Evolutionary conservation across 768 basidiomycete genomes (phyloP), one percentile per base, ranked within the genome.

Genomic region (Boletus edulis): DNA sequence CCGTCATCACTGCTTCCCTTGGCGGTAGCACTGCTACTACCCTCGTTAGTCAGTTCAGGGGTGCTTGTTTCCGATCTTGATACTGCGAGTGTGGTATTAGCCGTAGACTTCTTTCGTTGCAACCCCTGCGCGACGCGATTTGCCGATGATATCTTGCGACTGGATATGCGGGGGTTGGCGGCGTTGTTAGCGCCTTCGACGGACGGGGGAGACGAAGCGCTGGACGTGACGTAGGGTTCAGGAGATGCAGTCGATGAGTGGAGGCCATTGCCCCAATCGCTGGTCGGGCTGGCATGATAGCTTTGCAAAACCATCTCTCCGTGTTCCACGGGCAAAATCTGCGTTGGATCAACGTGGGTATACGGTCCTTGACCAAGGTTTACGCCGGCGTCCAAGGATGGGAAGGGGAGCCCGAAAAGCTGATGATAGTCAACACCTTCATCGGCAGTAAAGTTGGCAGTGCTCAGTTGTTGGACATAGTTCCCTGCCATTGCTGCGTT

Each of bases 291-390:
- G 42, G 85, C 75, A 65, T 86, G 88, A 73, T 83, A 83, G 58
- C 75, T 76, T 41, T 77, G 72, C 64, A 78, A 78, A 12, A 75
- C 69, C 56, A 69, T 66, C 35, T 75, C 73, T 48, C 64, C 60
- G 44, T 76, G 74, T 41, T 79, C 76, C 39, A 74, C 69, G n/a
- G 76, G 76, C 55, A 81, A 71, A 42, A 96, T 89, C 73, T 96
- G 92, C n/a, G 89, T 88, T 9, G 95, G 95, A 74, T 98, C 92
- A 55, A 98, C 89, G 70, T 89, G 87, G 35, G 89, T 90, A 72
- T 81, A 89, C 8, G 82, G 80, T 44, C 73, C 72, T 58, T 80
- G 78, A 51, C 73, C 71, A 29, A 77, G 50, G 35, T 61, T 69
- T 38, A 69, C 66, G 5, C 73, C 67, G 31, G 72, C 67, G 57